Conservation (phyloP, 306 rosid genomes). For the Canavalia gladiata region DNA sequence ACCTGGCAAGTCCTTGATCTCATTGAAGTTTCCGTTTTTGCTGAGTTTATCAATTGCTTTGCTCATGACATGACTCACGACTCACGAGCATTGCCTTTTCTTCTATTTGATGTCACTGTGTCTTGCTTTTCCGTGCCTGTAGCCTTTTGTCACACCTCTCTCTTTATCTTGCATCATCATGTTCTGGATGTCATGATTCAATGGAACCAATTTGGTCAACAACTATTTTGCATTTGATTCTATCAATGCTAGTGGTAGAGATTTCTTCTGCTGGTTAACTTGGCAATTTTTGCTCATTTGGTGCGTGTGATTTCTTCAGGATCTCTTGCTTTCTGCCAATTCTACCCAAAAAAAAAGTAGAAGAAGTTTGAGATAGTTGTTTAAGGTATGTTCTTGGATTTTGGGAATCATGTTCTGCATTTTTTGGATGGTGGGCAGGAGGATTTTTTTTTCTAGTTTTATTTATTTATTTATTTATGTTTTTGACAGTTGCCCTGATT, state of each 20-base stretch:
- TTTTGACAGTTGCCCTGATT: constrained; percentile 46
- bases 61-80: constrained; percentile 34
- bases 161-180: constrained; percentile 27
- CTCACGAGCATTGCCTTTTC: constrained; percentile 38
- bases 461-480: background rate
- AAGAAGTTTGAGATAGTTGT: background rate
- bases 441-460: background rate
- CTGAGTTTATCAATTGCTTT: constrained; percentile 30
- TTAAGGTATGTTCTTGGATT: constrained; percentile 23
- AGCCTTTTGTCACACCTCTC: constrained; percentile 7
- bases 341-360: background rate
- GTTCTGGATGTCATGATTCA: constrained; percentile 47
- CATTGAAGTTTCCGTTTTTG: constrained; percentile 43
- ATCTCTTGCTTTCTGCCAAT: constrained; percentile 44
- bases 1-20: constrained; percentile 58
- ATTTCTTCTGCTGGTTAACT: background rate
- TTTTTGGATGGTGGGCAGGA: background rate
- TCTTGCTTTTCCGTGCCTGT: constrained; percentile 37
- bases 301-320: constrained; percentile 40
- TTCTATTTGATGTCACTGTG: constrained; percentile 51
- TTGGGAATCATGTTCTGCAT: constrained; percentile 5
- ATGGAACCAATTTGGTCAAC: background rate
- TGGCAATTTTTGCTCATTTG: constrained; percentile 15
- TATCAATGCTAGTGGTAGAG: constrained; percentile 19
- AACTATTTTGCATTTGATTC: constrained; percentile 27